These are phyloP conservation scores for Cyberlindnera nakhonratchasimensis DNA, from an alignment of 805 yeast species.

Conservation along the genomic window DNA sequence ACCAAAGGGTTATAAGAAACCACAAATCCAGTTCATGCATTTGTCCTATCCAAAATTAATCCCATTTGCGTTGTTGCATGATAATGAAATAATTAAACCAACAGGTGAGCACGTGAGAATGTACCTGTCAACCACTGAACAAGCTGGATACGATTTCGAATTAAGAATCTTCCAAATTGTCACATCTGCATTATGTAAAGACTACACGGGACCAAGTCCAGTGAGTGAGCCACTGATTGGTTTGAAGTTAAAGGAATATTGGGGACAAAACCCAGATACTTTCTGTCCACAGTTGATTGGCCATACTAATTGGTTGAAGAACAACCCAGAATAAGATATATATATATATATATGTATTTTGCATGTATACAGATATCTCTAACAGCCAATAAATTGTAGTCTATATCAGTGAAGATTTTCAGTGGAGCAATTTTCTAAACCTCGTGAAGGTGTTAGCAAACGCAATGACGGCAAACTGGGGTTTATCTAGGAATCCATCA, in stretches of 20 bases:
- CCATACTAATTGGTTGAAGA: conserved; percentile 34
- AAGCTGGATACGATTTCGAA: conserved; percentile 38
- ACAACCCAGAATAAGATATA: conserved; percentile 24
- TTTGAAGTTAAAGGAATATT: conserved; percentile 28
- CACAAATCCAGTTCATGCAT: conserved; percentile 47
- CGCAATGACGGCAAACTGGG: conserved; percentile 21
- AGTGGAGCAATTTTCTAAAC: conserved; percentile 11
- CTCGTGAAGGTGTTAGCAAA: conserved; percentile 17
- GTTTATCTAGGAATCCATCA: conserved; percentile 16
- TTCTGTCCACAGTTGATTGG: conserved; percentile 33
- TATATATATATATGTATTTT: no score
- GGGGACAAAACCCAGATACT: conserved; percentile 26
- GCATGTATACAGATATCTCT: no score
- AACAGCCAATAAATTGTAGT: no score
- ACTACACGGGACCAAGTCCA: conserved; percentile 24
- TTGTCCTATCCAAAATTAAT: conserved; percentile 54
- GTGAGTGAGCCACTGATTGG: conserved; percentile 26
- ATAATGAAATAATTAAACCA: conserved; percentile 26
- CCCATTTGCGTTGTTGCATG: conserved; percentile 30
- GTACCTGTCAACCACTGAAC: conserved; percentile 28
- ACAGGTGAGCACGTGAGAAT: conserved; percentile 31
- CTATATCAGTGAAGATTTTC: not conserved
- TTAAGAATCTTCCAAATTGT: conserved; percentile 38
- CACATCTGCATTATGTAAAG: conserved; percentile 35
- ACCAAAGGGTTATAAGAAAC: conserved; percentile 16